These are phyloP conservation scores for Crithidia fasciculata DNA, from an alignment of 208 protist species.

Conservation along the genomic window DNA sequence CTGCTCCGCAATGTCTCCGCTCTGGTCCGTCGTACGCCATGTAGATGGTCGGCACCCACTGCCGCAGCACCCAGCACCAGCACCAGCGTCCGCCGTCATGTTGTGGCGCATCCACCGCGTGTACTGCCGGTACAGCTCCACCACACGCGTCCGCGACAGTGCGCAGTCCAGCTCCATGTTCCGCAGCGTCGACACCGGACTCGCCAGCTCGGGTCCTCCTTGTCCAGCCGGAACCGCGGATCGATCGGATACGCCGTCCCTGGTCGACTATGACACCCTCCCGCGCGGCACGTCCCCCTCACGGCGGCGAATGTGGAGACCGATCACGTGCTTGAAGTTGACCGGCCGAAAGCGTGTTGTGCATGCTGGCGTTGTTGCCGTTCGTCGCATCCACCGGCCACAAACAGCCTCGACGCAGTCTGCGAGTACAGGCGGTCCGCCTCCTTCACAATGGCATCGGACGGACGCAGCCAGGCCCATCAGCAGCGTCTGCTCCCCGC, in stretches of 20 bases:
- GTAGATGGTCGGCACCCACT: slow-evolving; percentile 4
- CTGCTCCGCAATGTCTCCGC: background rate
- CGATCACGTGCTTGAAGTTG: slow-evolving; percentile 5
- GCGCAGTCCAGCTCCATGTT: slow-evolving; percentile 10
- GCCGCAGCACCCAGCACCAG: background rate
- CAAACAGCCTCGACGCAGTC: background rate
- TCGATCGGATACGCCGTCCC: background rate
- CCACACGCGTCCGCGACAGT: background rate
- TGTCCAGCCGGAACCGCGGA: background rate
- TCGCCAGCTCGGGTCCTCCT: slow-evolving; percentile 2
- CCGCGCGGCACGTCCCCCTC: background rate
- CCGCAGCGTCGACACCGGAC: background rate
- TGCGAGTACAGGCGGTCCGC: slow-evolving; percentile 11
- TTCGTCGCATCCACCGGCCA: background rate
- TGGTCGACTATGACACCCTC: background rate
- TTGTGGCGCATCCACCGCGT: slow-evolving; percentile 4
- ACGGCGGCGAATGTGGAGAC: slow-evolving; percentile 8
- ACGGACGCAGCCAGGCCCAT: slow-evolving; percentile 22
- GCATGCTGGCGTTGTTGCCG: background rate
- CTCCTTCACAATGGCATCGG: background rate
- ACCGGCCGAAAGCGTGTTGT: background rate
- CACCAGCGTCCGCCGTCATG: background rate
- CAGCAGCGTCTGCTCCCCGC: slow-evolving; percentile 21
- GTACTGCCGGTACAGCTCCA: slow-evolving; percentile 2
- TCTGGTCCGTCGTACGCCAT: background rate